Evolutionary conservation across 2,329 filamentous ascomycete genomes (phyloP).

Genomic region (Aspergillus pseudotamarii): DNA sequence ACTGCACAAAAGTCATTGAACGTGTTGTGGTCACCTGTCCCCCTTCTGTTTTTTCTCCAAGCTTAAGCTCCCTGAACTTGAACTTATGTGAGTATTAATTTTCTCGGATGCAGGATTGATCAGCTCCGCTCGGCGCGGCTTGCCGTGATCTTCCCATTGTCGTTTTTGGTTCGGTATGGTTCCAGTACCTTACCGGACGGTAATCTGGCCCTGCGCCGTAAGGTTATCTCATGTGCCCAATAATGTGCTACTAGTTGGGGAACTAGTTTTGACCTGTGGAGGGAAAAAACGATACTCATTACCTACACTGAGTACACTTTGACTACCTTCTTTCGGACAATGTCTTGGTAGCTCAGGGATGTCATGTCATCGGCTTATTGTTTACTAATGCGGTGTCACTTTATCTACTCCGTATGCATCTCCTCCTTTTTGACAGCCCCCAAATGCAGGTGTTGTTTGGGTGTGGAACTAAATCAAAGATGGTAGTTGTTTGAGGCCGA

Average conservation of each 20-base stretch:
- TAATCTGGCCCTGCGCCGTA: slow-evolving; percentile 3
- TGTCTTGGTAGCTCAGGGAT: neutral
- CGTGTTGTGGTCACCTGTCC: slow-evolving; percentile 12
- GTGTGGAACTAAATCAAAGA: neutral
- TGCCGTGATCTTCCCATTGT: slow-evolving; percentile 19
- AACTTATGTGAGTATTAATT: neutral
- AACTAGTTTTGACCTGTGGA: neutral
- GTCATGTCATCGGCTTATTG: neutral
- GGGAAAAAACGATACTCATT: neutral
- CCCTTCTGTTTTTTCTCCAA: neutral
- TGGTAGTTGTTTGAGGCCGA: neutral
- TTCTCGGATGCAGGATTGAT: slow-evolving; percentile 24
- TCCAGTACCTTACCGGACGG: slow-evolving; percentile 7
- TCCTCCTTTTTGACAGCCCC: neutral
- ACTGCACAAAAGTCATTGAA: neutral
- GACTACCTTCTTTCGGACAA: neutral
- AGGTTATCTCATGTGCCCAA: slow-evolving; percentile 19
- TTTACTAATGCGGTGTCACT: neutral
- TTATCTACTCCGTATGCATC: neutral
- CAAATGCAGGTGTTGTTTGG: neutral
- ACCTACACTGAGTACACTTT: neutral
- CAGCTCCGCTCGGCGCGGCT: slow-evolving; percentile 20
- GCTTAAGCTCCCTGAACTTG: neutral
- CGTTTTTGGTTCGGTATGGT: slow-evolving; percentile 9
- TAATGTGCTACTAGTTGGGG: slow-evolving; percentile 7